phyloP scores from a whole-genome alignment of 2,329 filamentous ascomycete species.

The Claviceps maximensis region DNA sequence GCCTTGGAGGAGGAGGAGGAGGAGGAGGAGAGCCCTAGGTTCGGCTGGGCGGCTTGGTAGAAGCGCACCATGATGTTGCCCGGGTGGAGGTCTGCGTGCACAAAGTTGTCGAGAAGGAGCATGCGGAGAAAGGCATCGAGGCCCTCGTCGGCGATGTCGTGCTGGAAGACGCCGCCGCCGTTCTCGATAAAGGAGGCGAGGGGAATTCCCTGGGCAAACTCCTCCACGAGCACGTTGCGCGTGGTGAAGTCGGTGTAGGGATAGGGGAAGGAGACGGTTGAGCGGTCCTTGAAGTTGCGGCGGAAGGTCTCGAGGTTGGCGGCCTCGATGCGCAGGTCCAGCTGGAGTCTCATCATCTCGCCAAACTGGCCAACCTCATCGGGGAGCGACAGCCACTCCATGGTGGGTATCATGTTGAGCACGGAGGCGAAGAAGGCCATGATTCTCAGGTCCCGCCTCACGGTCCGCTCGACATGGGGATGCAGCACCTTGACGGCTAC shows the following conservation, averaged over 20 bases:
- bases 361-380: slow-evolving; percentile 91
- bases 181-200: slow-evolving; percentile 81
- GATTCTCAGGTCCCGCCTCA: slow-evolving; percentile 81
- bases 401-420: slow-evolving; percentile 80
- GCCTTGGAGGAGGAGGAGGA: neutral
- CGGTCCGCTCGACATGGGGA: slow-evolving; percentile 76
- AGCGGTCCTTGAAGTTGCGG: slow-evolving; percentile 75
- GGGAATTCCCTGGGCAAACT: slow-evolving; percentile 90
- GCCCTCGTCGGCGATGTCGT: slow-evolving; percentile 88
- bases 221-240: slow-evolving; percentile 81
- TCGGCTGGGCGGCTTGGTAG: slow-evolving; percentile 67
- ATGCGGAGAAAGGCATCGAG: slow-evolving; percentile 93
- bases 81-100: slow-evolving; percentile 90
- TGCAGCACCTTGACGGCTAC: slow-evolving; percentile 95
- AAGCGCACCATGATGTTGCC: slow-evolving; percentile 99
- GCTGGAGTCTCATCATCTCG: slow-evolving; percentile 96
- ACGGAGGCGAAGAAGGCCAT: slow-evolving; percentile 82
- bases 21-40: slow-evolving; percentile 29
- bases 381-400: slow-evolving; percentile 93
- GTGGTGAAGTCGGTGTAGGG: slow-evolving; percentile 90
- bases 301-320: slow-evolving; percentile 83
- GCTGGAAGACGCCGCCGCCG: slow-evolving; percentile 82
- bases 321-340: slow-evolving; percentile 88
- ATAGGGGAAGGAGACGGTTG: slow-evolving; percentile 93
- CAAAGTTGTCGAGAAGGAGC: slow-evolving; percentile 93